A percentile compares a stretch with the other conserved stretches of the same genome.
These are phyloP conservation scores for Acanthamoeba quina DNA, from an alignment of 208 protist species.

Conservation along the genomic window DNA sequence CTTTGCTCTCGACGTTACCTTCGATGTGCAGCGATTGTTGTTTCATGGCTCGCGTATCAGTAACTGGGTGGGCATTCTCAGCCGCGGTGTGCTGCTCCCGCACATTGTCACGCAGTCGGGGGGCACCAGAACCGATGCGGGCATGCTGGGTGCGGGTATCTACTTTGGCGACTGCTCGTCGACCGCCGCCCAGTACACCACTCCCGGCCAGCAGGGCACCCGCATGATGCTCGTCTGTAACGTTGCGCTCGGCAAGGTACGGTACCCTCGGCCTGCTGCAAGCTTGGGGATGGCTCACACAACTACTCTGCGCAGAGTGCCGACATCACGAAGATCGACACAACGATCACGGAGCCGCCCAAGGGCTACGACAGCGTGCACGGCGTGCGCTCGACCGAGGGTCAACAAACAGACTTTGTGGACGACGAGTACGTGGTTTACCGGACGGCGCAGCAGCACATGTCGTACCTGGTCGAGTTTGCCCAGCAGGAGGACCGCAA, in stretches of 20 bases:
- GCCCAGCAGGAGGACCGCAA: neutral
- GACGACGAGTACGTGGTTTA: conserved; percentile 82
- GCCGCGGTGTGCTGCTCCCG: conserved; percentile 75
- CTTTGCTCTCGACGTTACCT: neutral
- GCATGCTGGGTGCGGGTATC: conserved; percentile 77
- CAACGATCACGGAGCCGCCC: conserved; percentile 18
- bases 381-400: conserved; percentile 50
- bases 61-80: conserved; percentile 76
- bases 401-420: conserved; percentile 61
- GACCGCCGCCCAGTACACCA: conserved; percentile 69
- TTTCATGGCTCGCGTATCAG: conserved; percentile 53
- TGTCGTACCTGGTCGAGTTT: conserved; percentile 82
- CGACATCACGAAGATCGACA: conserved; percentile 37
- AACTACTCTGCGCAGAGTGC: neutral
- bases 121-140: conserved; percentile 64
- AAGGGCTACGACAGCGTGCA: conserved; percentile 80
- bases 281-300: too few relatives aligned
- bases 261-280: neutral
- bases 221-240: conserved; percentile 60
- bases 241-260: conserved; percentile 75
- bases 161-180: conserved; percentile 75
- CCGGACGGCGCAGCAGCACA: conserved; percentile 78
- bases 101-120: conserved; percentile 71
- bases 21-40: neutral
- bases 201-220: conserved; percentile 7